phyloP scores from a whole-genome alignment of 768 basidiomycete genomes.

The Nidularia sp. region DNA sequence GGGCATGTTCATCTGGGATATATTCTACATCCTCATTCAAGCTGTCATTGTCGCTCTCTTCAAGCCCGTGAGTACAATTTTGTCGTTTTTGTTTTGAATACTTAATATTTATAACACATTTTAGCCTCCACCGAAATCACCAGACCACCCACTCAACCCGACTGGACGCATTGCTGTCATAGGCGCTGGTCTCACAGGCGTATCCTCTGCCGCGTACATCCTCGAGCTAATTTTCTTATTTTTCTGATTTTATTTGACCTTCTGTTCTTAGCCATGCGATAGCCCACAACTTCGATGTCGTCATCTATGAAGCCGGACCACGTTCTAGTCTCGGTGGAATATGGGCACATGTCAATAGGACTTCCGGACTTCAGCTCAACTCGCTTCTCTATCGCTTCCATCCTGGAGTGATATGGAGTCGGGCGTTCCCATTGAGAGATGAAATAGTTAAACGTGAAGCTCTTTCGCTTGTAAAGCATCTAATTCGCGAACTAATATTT shows the following conservation, averaged over 20 bases:
- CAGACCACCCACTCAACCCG: slow-evolving; percentile 20
- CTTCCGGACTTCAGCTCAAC: slow-evolving; percentile 47
- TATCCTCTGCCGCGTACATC: slow-evolving; percentile 45
- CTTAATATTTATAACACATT: background rate
- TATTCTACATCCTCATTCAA: slow-evolving; percentile 30
- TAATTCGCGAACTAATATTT: background rate
- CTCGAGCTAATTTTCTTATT: background rate
- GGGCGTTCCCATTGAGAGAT: slow-evolving; percentile 41
- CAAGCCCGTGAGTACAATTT: slow-evolving; percentile 22
- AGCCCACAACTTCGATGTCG: slow-evolving; percentile 49
- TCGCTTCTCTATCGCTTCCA: slow-evolving; percentile 49
- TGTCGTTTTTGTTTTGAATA: background rate
- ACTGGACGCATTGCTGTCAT: slow-evolving; percentile 44
- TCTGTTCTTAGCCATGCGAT: slow-evolving; percentile 29
- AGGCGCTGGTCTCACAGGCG: slow-evolving; percentile 46
- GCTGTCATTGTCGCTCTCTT: slow-evolving; percentile 31
- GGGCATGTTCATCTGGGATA: slow-evolving; percentile 12
- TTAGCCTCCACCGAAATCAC: slow-evolving; percentile 17
- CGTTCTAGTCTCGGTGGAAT: slow-evolving; percentile 37
- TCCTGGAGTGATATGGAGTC: slow-evolving; percentile 38
- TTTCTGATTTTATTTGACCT: background rate
- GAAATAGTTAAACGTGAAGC: slow-evolving; percentile 41
- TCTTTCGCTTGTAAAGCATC: background rate
- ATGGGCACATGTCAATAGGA: slow-evolving; percentile 49
- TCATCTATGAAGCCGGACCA: slow-evolving; percentile 37